These are phyloP conservation scores for Cubamyces sp. DNA, from an alignment of 768 basidiomycete species.

Conservation along the genomic window DNA sequence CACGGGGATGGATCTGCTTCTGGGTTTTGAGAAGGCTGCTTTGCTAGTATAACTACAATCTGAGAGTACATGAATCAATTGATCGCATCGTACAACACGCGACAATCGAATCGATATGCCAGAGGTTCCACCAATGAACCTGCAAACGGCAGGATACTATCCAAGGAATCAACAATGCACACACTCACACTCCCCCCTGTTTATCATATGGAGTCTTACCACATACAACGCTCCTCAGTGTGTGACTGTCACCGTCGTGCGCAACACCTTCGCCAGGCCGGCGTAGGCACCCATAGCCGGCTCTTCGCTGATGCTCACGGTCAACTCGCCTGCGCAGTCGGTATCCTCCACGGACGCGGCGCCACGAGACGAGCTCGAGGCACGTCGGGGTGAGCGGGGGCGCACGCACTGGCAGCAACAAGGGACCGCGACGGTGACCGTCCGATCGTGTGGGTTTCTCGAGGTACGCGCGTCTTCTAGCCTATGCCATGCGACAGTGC, in stretches of 20 bases:
- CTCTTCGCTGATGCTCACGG: constrained; percentile 15
- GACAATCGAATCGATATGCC: too few species aligned
- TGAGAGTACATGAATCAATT: too few species aligned
- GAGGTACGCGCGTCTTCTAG: not conserved
- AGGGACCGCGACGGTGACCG: constrained; percentile 10
- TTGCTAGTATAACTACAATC: too few species aligned
- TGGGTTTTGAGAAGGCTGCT: too few species aligned
- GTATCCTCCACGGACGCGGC: not conserved
- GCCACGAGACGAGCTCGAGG: not conserved
- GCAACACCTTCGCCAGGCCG: constrained; percentile 6
- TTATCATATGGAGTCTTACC: too few species aligned
- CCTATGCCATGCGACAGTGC: not conserved
- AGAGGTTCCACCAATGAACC: too few species aligned
- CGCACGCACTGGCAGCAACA: constrained; percentile 16
- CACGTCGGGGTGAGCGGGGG: not conserved
- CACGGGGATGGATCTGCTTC: too few species aligned
- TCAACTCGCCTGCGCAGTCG: constrained; percentile 17
- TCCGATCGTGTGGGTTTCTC: not conserved
- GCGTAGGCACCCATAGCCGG: not conserved
- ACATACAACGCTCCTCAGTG: too few species aligned
- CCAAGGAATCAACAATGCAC: too few species aligned
- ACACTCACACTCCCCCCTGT: too few species aligned
- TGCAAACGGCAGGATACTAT: too few species aligned
- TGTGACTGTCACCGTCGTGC: constrained; percentile 5
- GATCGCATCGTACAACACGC: too few species aligned